A percentile compares a stretch with the other conserved stretches of the same genome.
phyloP scores from a whole-genome alignment of 2,329 filamentous ascomycete species.

The Exophiala viscosa region DNA sequence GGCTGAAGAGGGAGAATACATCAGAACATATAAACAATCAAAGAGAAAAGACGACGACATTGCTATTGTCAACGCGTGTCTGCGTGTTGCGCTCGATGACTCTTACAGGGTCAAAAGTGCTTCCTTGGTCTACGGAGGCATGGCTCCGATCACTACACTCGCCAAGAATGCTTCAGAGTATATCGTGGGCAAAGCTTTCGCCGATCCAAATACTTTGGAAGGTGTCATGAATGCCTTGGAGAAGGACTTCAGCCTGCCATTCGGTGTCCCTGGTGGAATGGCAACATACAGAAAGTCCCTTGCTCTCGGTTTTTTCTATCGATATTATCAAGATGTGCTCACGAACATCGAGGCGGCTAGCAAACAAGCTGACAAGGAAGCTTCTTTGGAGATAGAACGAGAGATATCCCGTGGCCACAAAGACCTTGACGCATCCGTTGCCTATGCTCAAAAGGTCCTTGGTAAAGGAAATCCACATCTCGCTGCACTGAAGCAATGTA shows the following conservation, averaged over 20 bases:
- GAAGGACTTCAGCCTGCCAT: conserved; percentile 80
- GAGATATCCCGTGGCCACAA: conserved; percentile 75
- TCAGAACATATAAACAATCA: conserved; percentile 89
- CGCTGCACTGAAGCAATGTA: conserved; percentile 87
- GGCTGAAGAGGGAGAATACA: conserved; percentile 70
- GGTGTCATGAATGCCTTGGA: conserved; percentile 87
- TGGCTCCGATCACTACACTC: conserved; percentile 87
- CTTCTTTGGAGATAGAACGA: conserved; percentile 78
- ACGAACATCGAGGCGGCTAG: conserved; percentile 45
- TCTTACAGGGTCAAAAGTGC: conserved; percentile 67
- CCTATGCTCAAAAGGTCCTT: conserved; percentile 76
- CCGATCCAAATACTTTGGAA: conserved; percentile 78
- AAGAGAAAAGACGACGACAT: conserved; percentile 99
- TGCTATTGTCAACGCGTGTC: conserved; percentile 86
- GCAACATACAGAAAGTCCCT: conserved; percentile 90
- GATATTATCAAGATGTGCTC: conserved; percentile 89
- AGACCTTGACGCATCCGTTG: conserved; percentile 68
- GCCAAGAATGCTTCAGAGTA: conserved; percentile 75
- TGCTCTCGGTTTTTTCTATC: conserved; percentile 91
- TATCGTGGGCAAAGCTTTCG: conserved; percentile 72
- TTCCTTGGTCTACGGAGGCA: conserved; percentile 86
- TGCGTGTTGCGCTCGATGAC: conserved; percentile 69
- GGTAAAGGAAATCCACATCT: conserved; percentile 85
- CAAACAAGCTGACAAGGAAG: conserved; percentile 64
- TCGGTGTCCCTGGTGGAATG: conserved; percentile 95